Conservation (phyloP, 2,329 filamentous ascomycete genomes). For the Epichloe uncinata region DNA sequence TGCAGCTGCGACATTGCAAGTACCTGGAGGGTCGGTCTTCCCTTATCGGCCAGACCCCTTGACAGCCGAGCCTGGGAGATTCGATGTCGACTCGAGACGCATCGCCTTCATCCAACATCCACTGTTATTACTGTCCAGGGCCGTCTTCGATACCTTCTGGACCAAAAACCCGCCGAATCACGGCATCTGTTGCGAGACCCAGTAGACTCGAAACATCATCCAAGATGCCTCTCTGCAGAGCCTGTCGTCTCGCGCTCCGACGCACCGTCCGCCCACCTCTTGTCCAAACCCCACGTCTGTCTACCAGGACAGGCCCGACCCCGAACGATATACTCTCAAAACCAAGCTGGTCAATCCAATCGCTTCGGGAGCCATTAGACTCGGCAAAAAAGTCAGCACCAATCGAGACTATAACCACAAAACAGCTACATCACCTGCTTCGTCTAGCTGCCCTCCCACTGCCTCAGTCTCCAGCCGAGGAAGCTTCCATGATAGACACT, state of each 20-base stretch:
- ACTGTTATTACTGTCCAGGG: too few species aligned
- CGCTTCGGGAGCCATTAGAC: slow-evolving; percentile 31
- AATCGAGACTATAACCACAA: slow-evolving; percentile 40
- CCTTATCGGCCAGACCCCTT: neutral
- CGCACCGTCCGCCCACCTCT: slow-evolving; percentile 7
- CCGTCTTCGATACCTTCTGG: too few species aligned
- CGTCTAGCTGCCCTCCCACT: slow-evolving; percentile 77
- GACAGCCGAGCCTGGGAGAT: too few species aligned
- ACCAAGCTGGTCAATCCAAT: slow-evolving; percentile 74
- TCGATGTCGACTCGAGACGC: too few species aligned
- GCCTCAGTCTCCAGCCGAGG: slow-evolving; percentile 48
- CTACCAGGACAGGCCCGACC: slow-evolving; percentile 7
- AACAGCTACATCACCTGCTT: slow-evolving; percentile 70
- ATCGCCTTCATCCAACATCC: too few species aligned
- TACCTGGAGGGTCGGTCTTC: too few species aligned
- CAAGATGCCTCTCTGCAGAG: slow-evolving; percentile 18
- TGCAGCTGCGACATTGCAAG: too few species aligned
- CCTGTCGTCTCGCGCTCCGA: slow-evolving; percentile 17
- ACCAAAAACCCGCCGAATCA: too few species aligned
- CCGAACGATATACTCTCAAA: slow-evolving; percentile 43
- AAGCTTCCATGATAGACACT: slow-evolving; percentile 57
- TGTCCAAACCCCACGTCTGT: slow-evolving; percentile 4
- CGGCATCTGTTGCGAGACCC: too few species aligned
- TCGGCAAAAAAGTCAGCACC: slow-evolving; percentile 8
- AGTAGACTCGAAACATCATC: neutral